Evolutionary conservation across 1,284 basidiomycete genomes (phyloP), one percentile per base, ranked within the genome.

Genomic region (Ustilago xerochloae): DNA sequence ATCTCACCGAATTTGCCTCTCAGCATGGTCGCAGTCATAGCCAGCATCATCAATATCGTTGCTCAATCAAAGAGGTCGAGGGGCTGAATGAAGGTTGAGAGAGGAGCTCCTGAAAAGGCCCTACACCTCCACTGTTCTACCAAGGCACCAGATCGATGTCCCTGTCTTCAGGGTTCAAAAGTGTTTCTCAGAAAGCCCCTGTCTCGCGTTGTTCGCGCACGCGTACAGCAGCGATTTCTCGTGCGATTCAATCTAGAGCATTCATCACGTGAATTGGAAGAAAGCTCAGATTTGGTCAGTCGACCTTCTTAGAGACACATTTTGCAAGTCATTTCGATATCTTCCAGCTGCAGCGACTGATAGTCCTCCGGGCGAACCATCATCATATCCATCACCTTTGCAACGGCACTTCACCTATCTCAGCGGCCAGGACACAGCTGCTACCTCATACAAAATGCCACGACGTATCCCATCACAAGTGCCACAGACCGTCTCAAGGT

Each of bases 401-500:
- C 26, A 6, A 8, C 8, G 32, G 10, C 26, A 18, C 15, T 10
- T 15, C 57, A 20, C 16, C 24, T 20, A 36, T 41, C 8, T 16
- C 32, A 22, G 45, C 48, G 28, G 22, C 30, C 18, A 24, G 18
- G 15, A 12, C 18, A 20, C 16, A 32, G 26, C 41, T 43, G 22
- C 20, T 26, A 7, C 13, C 22, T 6, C 26, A n/a, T 7, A 22
- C 54, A 45, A 18, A 28, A 94, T 94, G 92, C 90, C 91, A 47
- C 90, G 94, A 70, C 88, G 92, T 71, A 89, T 96, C 80, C 91
- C 94, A 32, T 89, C 89, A 60, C 93, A 96, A 85, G 93, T 97
- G 16, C 93, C 95, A 85, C 90, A 92, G 84, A 90, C 92, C 66
- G 91, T 93, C 51, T 91, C 92, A 46, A 91, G 95, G 61, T 88